These are phyloP conservation scores for Phytophthora rubi DNA, from an alignment of 352 stramenopile species.

Conservation along the genomic window DNA sequence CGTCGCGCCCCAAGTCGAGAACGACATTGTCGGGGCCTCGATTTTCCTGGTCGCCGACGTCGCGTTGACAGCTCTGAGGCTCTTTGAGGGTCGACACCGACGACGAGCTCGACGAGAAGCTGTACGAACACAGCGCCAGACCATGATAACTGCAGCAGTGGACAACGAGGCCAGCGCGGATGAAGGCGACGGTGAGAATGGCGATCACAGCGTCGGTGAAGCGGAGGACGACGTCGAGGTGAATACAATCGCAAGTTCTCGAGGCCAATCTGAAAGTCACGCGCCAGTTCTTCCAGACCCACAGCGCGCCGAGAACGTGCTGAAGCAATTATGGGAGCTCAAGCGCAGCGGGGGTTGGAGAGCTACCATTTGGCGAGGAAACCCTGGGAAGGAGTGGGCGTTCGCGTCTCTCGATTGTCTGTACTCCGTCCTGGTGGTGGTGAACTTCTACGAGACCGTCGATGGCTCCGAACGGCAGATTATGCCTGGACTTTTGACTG, in stretches of 20 bases:
- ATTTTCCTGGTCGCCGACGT: constrained; percentile 30
- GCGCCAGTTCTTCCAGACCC: neutral
- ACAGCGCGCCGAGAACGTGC: constrained; percentile 8
- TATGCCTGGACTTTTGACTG: constrained; percentile 2
- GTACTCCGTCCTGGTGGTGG: constrained; percentile 26
- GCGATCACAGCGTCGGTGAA: neutral
- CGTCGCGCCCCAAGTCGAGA: constrained; percentile 10
- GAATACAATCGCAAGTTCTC: neutral
- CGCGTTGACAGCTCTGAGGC: constrained; percentile 13
- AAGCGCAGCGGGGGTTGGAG: constrained; percentile 14
- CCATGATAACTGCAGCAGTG: constrained; percentile 9
- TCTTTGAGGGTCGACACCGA: constrained; percentile 26
- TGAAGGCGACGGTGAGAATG: neutral
- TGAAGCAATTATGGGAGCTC: constrained; percentile 16
- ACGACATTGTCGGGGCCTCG: constrained; percentile 21
- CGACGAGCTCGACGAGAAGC: constrained; percentile 10
- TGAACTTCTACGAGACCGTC: constrained; percentile 38
- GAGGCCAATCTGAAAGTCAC: neutral
- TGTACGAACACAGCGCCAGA: constrained; percentile 8
- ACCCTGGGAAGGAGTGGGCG: constrained; percentile 15
- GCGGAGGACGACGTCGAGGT: constrained; percentile 2
- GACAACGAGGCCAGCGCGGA: neutral
- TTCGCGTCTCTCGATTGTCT: constrained; percentile 24
- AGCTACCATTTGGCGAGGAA: neutral
- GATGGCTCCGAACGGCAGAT: constrained; percentile 10